phyloP scores from a whole-genome alignment of 345 rosid genomes.

The Nasturtium officinale region DNA sequence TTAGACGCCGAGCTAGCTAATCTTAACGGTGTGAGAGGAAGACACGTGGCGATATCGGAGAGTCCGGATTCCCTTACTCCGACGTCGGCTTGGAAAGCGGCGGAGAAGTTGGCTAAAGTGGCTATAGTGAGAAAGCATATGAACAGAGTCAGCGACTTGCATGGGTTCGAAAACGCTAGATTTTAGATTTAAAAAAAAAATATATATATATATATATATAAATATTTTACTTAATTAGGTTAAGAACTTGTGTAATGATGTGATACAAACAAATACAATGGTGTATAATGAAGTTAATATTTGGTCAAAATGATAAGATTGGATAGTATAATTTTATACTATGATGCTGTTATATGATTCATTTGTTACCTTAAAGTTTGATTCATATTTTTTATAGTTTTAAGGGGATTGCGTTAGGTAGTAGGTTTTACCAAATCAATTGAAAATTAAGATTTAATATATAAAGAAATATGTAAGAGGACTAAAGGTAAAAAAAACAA shows the following conservation, averaged over 20 bases:
- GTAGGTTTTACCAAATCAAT: conserved; percentile 4
- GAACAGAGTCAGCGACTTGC: conserved; percentile 94
- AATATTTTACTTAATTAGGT: conserved; percentile 1
- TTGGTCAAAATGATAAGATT: conserved; percentile 11
- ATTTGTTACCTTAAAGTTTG: not conserved
- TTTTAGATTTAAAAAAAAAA: conserved; percentile 50
- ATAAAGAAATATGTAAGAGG: not conserved
- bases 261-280: conserved; percentile 31
- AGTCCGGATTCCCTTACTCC: conserved; percentile 71
- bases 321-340: not conserved
- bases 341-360: not conserved
- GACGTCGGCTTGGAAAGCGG: conserved; percentile 92
- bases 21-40: conserved; percentile 50
- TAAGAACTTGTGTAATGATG: conserved; percentile 31
- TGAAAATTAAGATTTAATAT: not conserved
- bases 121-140: conserved; percentile 86
- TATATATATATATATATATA: too few relatives aligned
- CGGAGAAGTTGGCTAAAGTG: conserved; percentile 86
- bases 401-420: not conserved
- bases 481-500: not conserved
- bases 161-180: conserved; percentile 95
- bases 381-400: not conserved
- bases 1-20: conserved; percentile 71
- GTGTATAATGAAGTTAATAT: conserved; percentile 17
- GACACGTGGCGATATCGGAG: conserved; percentile 32